Conservation (phyloP, 257 asterid species). For the Jacaranda mimosifolia region DNA sequence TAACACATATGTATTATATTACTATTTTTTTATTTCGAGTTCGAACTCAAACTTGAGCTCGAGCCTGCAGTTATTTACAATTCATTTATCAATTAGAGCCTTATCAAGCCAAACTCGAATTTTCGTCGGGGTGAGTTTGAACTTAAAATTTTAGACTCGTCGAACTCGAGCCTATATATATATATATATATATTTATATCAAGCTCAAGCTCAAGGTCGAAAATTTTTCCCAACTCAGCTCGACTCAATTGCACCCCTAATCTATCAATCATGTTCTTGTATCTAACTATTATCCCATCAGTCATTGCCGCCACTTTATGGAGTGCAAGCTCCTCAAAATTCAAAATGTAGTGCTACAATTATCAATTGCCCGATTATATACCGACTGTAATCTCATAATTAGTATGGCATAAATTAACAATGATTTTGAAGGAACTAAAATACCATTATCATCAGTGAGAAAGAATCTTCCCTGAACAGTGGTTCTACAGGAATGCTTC, state of each 20-base stretch:
- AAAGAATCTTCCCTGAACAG: conserved; percentile 88
- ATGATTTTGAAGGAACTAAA: conserved; percentile 15
- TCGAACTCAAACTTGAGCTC: too few species aligned
- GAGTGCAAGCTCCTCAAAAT: background rate
- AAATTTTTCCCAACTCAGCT: too few species aligned
- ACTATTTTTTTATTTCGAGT: background rate
- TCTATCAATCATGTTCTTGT: conserved; percentile 10
- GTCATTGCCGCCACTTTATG: background rate
- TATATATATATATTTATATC: too few species aligned
- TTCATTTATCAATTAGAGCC: too few species aligned
- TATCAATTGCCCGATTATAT: conserved; percentile 6
- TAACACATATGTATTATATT: too few species aligned
- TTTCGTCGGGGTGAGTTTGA: too few species aligned
- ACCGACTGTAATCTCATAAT: conserved; percentile 6
- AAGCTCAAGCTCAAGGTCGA: too few species aligned
- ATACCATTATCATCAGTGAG: conserved; percentile 84
- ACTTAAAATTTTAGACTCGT: too few species aligned
- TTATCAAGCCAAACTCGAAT: too few species aligned
- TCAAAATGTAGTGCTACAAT: background rate
- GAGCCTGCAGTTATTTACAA: too few species aligned
- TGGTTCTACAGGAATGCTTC: conserved; percentile 67
- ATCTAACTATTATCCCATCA: background rate
- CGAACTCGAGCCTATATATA: too few species aligned
- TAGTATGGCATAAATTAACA: background rate
- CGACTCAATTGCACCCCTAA: too few species aligned